Conservation (phyloP, 768 basidiomycete species). For the Hydnomerulius pinastri region DNA sequence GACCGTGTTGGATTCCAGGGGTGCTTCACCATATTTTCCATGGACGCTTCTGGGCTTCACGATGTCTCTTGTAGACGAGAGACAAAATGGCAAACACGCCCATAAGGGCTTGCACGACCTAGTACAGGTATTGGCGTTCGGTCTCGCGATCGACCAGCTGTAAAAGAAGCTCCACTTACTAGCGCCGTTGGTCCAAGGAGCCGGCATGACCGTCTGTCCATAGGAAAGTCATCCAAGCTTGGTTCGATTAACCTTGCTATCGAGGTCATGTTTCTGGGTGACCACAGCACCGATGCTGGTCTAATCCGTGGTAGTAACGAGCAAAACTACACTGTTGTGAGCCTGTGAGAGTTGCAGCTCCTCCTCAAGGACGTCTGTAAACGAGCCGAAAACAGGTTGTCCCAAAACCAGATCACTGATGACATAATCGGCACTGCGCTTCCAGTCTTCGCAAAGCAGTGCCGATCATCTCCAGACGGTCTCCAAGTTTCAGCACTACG, state of each 20-base stretch:
- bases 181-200: constrained; percentile 51
- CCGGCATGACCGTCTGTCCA: constrained; percentile 46
- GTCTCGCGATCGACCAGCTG: neutral
- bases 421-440: constrained; percentile 17
- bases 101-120: constrained; percentile 86
- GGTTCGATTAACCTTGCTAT: constrained; percentile 7
- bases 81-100: constrained; percentile 89
- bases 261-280: constrained; percentile 9
- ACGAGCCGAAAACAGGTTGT: too few species aligned
- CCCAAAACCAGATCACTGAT: constrained; percentile 11
- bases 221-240: constrained; percentile 29
- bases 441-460: too few species aligned
- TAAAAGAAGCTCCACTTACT: constrained; percentile 26
- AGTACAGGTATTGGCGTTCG: neutral
- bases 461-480: neutral
- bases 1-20: neutral
- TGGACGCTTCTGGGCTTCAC: constrained; percentile 80
- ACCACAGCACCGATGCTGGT: neutral
- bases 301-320: neutral
- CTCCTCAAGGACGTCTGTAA: too few species aligned
- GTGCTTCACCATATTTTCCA: constrained; percentile 86
- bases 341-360: neutral
- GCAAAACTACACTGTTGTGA: neutral
- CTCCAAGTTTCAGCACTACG: constrained; percentile 3
- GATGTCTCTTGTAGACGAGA: constrained; percentile 83